Evolutionary conservation across 768 basidiomycete species (phyloP).

Genomic region (Termitomyces sp.): DNA sequence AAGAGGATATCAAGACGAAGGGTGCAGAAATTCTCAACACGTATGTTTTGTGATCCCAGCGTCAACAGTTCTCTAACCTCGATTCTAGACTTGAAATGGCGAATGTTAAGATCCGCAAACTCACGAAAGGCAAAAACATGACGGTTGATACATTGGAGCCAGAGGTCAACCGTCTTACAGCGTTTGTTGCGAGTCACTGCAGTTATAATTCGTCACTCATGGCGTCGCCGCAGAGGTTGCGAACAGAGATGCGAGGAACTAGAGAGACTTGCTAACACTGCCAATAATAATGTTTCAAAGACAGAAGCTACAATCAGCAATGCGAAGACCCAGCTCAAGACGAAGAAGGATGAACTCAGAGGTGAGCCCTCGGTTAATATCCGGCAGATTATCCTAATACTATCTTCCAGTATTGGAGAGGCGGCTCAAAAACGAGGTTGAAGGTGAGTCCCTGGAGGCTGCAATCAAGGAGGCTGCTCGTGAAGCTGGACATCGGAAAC

Average conservation of each 20-base stretch:
- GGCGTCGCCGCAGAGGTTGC: conserved; percentile 45
- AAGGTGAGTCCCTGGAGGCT: conserved; percentile 32
- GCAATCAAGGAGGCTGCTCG: conserved; percentile 41
- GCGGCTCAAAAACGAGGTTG: conserved; percentile 30
- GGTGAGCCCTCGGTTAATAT: conserved; percentile 30
- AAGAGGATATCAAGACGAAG: conserved; percentile 61
- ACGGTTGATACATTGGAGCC: conserved; percentile 65
- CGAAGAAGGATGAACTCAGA: conserved; percentile 58
- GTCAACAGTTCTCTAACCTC: background rate
- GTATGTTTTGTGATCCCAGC: conserved; percentile 37
- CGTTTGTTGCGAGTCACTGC: conserved; percentile 36
- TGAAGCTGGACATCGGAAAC: conserved; percentile 39
- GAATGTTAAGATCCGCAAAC: conserved; percentile 55
- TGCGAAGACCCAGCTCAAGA: conserved; percentile 53
- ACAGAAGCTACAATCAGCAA: conserved; percentile 58
- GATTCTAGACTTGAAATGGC: conserved; percentile 53
- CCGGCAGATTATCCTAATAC: background rate
- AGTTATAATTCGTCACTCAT: background rate
- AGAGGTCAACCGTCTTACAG: conserved; percentile 53
- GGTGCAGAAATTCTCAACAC: conserved; percentile 59
- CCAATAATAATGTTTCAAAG: conserved; percentile 55
- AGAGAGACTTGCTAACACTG: conserved; percentile 36
- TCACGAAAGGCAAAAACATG: conserved; percentile 52
- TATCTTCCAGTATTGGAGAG: conserved; percentile 41
- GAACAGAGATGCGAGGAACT: conserved; percentile 54